phyloP scores from a whole-genome alignment of 495 filamentous ascomycete genomes.

The Eremomyces bilateralis region DNA sequence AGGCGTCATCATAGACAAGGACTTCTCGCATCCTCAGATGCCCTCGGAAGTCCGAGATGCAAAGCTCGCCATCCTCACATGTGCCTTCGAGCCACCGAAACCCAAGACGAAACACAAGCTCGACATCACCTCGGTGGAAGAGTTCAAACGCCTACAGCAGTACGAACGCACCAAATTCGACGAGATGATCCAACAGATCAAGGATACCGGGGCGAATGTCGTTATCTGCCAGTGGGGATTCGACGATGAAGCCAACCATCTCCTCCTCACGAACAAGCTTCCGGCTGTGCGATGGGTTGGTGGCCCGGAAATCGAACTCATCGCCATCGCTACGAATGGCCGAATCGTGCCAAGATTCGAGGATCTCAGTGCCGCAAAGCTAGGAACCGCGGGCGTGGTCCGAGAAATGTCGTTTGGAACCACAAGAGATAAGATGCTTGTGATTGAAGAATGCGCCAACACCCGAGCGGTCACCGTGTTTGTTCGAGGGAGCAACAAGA shows the following conservation, averaged over 20 bases:
- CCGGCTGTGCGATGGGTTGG: constrained; percentile 97
- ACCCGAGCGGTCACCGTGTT: constrained; percentile 91
- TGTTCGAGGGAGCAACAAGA: constrained; percentile 96
- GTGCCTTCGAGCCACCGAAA: constrained; percentile 98
- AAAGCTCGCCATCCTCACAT: constrained; percentile 93
- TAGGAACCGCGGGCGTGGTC: constrained; percentile 75
- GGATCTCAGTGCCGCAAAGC: constrained; percentile 73
- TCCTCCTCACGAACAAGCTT: constrained; percentile 85
- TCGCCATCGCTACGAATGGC: constrained; percentile 95
- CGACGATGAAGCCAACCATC: constrained; percentile 95
- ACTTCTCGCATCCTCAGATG: constrained; percentile 99
- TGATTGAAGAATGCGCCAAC: constrained; percentile 98
- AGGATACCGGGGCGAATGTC: constrained; percentile 89
- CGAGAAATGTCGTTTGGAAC: constrained; percentile 93
- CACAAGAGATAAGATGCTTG: constrained; percentile 96
- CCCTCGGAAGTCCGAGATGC: constrained; percentile 80
- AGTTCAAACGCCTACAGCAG: constrained; percentile 88
- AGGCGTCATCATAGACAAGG: constrained; percentile 97
- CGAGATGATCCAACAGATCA: constrained; percentile 97
- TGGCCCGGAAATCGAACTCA: constrained; percentile 93
- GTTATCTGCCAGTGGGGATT: constrained; percentile 99
- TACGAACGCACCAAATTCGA: constrained; percentile 92
- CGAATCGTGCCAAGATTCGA: constrained; percentile 95
- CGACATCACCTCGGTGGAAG: constrained; percentile 90
- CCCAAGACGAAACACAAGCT: constrained; percentile 99